Conservation (phyloP, 2,329 filamentous ascomycete genomes). For the Claviceps capensis region DNA sequence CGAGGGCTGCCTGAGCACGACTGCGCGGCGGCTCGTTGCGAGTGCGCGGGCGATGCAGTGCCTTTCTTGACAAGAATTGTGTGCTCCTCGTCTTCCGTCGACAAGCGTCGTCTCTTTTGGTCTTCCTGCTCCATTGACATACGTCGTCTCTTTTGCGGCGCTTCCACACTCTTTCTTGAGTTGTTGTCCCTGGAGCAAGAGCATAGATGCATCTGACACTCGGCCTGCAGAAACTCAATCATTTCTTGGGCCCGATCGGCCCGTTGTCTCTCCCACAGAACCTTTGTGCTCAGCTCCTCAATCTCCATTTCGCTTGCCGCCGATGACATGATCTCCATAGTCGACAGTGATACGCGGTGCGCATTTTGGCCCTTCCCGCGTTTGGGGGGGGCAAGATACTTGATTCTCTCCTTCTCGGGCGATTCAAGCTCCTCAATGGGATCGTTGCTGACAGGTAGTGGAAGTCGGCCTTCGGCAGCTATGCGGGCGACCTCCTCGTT, state of each 20-base stretch:
- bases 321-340: conserved; percentile 39
- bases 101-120: not conserved
- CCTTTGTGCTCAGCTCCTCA: conserved; percentile 37
- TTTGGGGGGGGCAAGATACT: conserved; percentile 9
- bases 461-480: conserved; percentile 56
- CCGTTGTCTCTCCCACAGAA: conserved; percentile 46
- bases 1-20: not conserved
- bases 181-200: conserved; percentile 34
- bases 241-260: conserved; percentile 58
- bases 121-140: conserved; percentile 3
- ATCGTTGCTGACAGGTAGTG: conserved; percentile 41
- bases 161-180: conserved; percentile 7
- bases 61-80: conserved; percentile 13
- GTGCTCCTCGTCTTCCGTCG: conserved; percentile 15
- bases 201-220: conserved; percentile 58
- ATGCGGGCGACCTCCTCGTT: conserved; percentile 62
- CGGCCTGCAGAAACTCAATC: conserved; percentile 62
- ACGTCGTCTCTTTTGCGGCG: conserved; percentile 10
- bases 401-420: conserved; percentile 33
- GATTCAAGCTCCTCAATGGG: conserved; percentile 49
- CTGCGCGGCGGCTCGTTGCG: conserved; percentile 5
- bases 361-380: conserved; percentile 22
- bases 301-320: conserved; percentile 43
- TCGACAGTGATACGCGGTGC: conserved; percentile 31
- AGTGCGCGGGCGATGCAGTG: conserved; percentile 20